Conservation (phyloP, 495 filamentous ascomycete species). For the Lasiosphaeria ovina region DNA sequence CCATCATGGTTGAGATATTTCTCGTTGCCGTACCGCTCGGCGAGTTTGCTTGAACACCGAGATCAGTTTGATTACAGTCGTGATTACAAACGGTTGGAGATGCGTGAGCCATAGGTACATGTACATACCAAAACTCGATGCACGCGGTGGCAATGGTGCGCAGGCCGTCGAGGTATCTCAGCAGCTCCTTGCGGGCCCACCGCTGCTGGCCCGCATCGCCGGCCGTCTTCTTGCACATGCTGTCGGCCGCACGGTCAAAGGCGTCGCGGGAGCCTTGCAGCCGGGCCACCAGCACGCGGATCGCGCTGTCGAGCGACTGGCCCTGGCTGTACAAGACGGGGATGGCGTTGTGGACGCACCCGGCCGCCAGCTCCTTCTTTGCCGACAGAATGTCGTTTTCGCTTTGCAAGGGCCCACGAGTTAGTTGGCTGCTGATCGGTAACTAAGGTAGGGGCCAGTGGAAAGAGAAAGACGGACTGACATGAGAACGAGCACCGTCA, state of each 20-base stretch:
- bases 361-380: conserved; percentile 19
- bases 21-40: conserved; percentile 10
- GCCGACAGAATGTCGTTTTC: conserved; percentile 17
- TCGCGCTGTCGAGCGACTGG: conserved; percentile 4
- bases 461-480: neutral
- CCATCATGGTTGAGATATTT: conserved; percentile 16
- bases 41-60: conserved; percentile 4
- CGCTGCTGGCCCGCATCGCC: neutral
- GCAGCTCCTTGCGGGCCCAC: neutral
- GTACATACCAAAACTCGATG: conserved; percentile 19
- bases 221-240: conserved; percentile 2
- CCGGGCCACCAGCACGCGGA: neutral
- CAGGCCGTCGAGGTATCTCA: conserved; percentile 10
- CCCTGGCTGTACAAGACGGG: conserved; percentile 15
- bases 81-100: neutral
- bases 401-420: neutral
- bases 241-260: conserved; percentile 8
- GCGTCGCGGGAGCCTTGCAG: neutral
- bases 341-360: conserved; percentile 15
- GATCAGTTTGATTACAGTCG: neutral
- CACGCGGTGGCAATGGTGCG: conserved; percentile 13
- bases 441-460: neutral
- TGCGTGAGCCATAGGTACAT: neutral
- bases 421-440: neutral
- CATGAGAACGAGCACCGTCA: conserved; percentile 13